Evolutionary conservation across 73 alveolate genomes (phyloP), one percentile per base, ranked within the genome.

Genomic region (Tetrahymena thermophila): DNA sequence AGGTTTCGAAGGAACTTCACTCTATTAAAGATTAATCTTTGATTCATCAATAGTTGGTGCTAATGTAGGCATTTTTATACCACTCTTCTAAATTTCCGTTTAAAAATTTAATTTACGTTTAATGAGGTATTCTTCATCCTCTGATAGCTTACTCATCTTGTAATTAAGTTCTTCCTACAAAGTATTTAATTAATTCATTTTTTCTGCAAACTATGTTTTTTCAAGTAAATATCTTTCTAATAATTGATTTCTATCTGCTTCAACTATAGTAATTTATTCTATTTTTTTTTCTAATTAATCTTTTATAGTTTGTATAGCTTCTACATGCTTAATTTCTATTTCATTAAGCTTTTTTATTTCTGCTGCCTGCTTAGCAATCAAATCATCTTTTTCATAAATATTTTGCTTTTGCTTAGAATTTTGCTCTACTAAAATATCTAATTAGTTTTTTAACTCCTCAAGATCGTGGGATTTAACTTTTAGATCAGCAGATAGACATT

Each of bases 1-100:
- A 43, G 94, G 95, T 93, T 50, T 95, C 55, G 85, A 89, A 19
- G 95, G 97, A 16, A 95, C 50, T 43, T 95, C 96, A 85, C 35
- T 23, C 35, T 71, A 28, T 31, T 71, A 71, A 28, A 71, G 37
- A 25, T 28, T 31, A 31, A 71, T 71, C 31, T 71, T 71, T 28
- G 89, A 9, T n/a, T 71, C 89, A 71, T 71, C 89, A n/a, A 71
- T 28, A 71, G 89, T 71, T 0, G 89, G 89, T 1, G 89, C 89
- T 31, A 71, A 71, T 28, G 89, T 71, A 71, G 89, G 89, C 89
- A 71, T 71, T 31, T 25, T 71, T 14, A 71, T 31, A n/a, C 89
- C 89, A 71, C 89, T 71, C 89, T 71, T 71, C 11, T 71, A 19
- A 28, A 71, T 40, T 71, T 71, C 89, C 3, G 89, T 71, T n/a